A percentile compares a stretch with the other conserved stretches of the same genome.
These are phyloP conservation scores for Triangularia verruculosa DNA, from an alignment of 2,329 filamentous ascomycete genomes.

Conservation along the genomic window DNA sequence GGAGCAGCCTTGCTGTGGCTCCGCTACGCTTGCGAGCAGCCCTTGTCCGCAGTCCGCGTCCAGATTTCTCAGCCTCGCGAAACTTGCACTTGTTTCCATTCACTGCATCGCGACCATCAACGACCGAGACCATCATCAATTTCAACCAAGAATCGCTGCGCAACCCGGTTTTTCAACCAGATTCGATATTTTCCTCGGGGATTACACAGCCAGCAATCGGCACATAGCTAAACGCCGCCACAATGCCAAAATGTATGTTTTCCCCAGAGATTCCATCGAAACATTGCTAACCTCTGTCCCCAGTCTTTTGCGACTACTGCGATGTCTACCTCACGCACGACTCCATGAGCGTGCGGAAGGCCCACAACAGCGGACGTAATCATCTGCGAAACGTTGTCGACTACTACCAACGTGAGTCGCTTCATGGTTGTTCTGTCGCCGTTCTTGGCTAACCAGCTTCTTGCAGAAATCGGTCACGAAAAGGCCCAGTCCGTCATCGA, in stretches of 20 bases:
- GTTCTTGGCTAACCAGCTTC: conserved; percentile 13
- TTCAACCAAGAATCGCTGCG: not conserved
- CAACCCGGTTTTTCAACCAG: not conserved
- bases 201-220: not conserved
- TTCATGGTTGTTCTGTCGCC: not conserved
- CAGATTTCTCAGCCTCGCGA: conserved; percentile 24
- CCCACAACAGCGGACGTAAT: conserved; percentile 94
- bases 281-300: not conserved
- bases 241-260: conserved; percentile 79
- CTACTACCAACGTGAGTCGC: conserved; percentile 83
- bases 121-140: not conserved
- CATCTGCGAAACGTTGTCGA: conserved; percentile 96
- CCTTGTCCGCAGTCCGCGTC: conserved; percentile 10
- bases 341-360: conserved; percentile 99
- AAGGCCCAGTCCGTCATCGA: conserved; percentile 98
- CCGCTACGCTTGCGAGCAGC: not conserved
- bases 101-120: not conserved
- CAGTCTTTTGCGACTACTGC: conserved; percentile 95
- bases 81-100: conserved; percentile 1
- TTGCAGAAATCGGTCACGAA: conserved; percentile 89
- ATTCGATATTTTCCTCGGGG: too few relatives aligned
- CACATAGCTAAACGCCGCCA: conserved; percentile 36
- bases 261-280: not conserved
- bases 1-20: conserved; percentile 1
- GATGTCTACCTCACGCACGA: conserved; percentile 99